Evolutionary conservation across 495 filamentous ascomycete species (phyloP), one percentile per base, ranked within the genome.

Genomic region (Neurospora cerealis): DNA sequence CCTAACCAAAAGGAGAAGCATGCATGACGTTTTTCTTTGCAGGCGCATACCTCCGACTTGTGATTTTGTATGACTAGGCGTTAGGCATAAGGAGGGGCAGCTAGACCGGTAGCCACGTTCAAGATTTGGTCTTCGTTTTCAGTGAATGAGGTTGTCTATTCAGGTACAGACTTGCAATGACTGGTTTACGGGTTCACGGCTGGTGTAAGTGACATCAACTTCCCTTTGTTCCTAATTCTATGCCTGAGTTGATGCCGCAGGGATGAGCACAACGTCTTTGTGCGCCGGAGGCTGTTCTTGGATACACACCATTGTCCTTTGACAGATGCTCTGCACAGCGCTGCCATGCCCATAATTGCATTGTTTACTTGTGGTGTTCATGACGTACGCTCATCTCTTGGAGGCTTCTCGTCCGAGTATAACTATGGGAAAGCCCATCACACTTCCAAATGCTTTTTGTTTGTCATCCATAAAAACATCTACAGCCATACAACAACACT

Each of bases 11-110:
- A 70, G 69, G 38, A 70, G 7, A 66, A 44, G 24, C 37, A 24
- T 19, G 34, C 36, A 39, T 32, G 66, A 34, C 37, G 60, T 32
- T 32, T 24, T 32, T 21, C 38, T 70, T 28, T 21, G 39, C 34
- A 69, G 32, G 28, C 37, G 72, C 38, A 15, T 19, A 69, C 62
- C 54, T 42, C 21, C 38, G n/a, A 24, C 21, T 17, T 44, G 37
- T 44, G 60, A 69, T 21, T 69, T 77, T 81, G 80, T 82, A 80
- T 78, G 78, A 82, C 62, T 78, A 80, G 77, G 79, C 78, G 78
- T 82, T 82, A 46, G 75, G 77, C 70, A 71, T 36, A 60, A 69
- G 76, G 71, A 5, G 69, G 44, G 69, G 75, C 73, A 77, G 73
- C 71, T 80, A 79, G 75, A 78, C 73, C 60, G 72, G 75, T 73